Base-by-base conservation (phyloP, 2,329 filamentous ascomycete genomes). In the Ophidiomyces ophidiicola region DNA sequence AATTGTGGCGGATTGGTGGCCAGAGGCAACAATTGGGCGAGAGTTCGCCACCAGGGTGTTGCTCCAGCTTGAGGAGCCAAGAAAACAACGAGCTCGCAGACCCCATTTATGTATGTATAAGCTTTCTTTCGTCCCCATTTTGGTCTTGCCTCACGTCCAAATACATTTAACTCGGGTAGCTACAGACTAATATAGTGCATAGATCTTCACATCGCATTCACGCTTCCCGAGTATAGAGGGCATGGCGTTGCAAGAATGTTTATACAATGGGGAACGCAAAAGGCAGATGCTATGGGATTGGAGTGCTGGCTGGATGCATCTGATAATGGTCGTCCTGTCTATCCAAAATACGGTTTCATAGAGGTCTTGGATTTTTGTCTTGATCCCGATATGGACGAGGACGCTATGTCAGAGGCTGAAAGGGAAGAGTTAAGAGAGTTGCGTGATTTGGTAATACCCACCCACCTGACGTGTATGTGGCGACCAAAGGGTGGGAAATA, bases 1-100 rank as follows among this genome's bases (percentile, higher is more conserved):
- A 8, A 17, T 30, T 14, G 33, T 39, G 14, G 54, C 51, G 8
- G 50, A 49, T 6, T 59, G 57, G 58, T 60, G 55, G 29, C 58
- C 57, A 0, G 48, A 59, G 30, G 53, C 48, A 29, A 36, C 43
- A 21, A 23, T 44, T 35, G 34, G 36, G 12, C 36, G 50, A 32
- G 44, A 49, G 11, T 48, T 47, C 38, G 46, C 48, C 7, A 48
- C 45, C 6, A 34, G 46, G 31, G 36, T 46, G 15, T 44, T 52
- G 25, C 38, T 43, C 29, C 46, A 48, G 29, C 38, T 47, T 32
- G 35, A 47, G 18, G 34, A 34, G 10, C 46, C 46, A 19, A 43
- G 50, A 18, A 41, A 30, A 6, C 39, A 42, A 12, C 50, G 38
- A 36, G 49, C 46, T 18, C 35, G 39, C 19, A 46, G 49, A 31